Conservation (phyloP, 179 eudicot genomes). For the Heliamphora pulchella region DNA sequence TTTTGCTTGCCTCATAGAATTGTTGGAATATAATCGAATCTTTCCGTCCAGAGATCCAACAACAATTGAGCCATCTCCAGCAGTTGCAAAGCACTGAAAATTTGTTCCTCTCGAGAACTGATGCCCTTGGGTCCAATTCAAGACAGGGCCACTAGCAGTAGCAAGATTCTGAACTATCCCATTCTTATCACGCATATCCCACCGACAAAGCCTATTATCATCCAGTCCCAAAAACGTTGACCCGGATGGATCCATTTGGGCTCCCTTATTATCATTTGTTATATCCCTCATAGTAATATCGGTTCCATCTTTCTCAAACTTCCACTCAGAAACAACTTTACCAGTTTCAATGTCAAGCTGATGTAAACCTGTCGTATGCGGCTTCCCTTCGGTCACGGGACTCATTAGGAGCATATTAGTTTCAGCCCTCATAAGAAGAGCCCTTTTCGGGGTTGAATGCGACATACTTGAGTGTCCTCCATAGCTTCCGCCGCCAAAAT, state of each 20-base stretch:
- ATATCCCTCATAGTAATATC: conserved; percentile 90
- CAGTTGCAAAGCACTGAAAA: conserved; percentile 88
- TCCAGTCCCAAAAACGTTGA: conserved; percentile 90
- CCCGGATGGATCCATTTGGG: conserved; percentile 89
- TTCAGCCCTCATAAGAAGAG: conserved; percentile 83
- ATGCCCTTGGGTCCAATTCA: conserved; percentile 92
- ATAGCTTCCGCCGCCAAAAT: conserved; percentile 41
- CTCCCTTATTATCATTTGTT: conserved; percentile 68
- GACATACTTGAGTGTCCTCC: conserved; percentile 14
- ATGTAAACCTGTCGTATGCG: conserved; percentile 60
- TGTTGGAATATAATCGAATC: conserved; percentile 76
- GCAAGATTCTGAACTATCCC: conserved; percentile 77
- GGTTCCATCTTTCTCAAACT: conserved; percentile 84
- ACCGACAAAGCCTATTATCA: conserved; percentile 80
- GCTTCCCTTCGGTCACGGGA: conserved; percentile 60
- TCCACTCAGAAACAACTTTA: conserved; percentile 84
- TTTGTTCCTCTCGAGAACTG: conserved; percentile 93
- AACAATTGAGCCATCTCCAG: conserved; percentile 96
- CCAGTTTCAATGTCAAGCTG: conserved; percentile 96
- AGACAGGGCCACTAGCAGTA: conserved; percentile 50
- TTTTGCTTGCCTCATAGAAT: conserved; percentile 88
- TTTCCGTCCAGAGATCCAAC: conserved; percentile 98
- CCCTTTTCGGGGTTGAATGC: conserved; percentile 66
- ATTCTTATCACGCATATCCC: conserved; percentile 90
- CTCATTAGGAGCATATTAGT: conserved; percentile 96